Conservation (phyloP, 352 stramenopile species). For the Saprolegnia diclina region DNA sequence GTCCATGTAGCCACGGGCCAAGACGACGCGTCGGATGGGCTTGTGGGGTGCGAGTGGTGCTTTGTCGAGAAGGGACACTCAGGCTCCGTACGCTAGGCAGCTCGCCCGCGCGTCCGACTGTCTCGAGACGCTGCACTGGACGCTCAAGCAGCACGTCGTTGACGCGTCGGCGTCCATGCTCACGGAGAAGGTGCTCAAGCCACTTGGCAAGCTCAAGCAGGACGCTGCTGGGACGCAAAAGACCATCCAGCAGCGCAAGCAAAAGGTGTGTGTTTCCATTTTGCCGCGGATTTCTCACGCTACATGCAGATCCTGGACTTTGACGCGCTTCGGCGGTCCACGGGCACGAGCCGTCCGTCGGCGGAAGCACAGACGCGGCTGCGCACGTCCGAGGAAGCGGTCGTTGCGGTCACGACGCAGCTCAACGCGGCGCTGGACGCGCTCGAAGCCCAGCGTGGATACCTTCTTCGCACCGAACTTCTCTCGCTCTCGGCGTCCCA, state of each 20-base stretch:
- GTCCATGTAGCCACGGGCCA: not conserved
- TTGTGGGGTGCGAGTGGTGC: not conserved
- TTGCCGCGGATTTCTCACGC: not conserved
- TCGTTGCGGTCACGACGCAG: constrained; percentile 11
- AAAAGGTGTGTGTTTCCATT: constrained; percentile 1
- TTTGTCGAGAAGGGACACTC: not conserved
- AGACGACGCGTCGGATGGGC: not conserved
- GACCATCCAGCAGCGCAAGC: constrained; percentile 14
- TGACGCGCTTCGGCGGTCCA: constrained; percentile 16
- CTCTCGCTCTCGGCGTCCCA: constrained; percentile 14
- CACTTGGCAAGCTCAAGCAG: constrained; percentile 3
- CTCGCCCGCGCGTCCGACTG: constrained; percentile 14
- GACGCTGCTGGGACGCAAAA: constrained; percentile 13
- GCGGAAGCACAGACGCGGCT: constrained; percentile 12
- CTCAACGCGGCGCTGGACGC: constrained; percentile 7
- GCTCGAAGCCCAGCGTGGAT: constrained; percentile 6
- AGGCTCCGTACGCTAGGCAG: not conserved
- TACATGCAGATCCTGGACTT: constrained; percentile 18
- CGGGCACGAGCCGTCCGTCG: constrained; percentile 6
- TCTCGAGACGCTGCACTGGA: constrained; percentile 11
- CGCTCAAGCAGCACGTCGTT: constrained; percentile 8
- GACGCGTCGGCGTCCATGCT: not conserved
- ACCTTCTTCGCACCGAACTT: constrained; percentile 17
- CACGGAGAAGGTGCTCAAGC: constrained; percentile 22
- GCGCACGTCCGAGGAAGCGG: constrained; percentile 12